phyloP scores from a whole-genome alignment of 495 filamentous ascomycete species.

The Penicillium canescens region DNA sequence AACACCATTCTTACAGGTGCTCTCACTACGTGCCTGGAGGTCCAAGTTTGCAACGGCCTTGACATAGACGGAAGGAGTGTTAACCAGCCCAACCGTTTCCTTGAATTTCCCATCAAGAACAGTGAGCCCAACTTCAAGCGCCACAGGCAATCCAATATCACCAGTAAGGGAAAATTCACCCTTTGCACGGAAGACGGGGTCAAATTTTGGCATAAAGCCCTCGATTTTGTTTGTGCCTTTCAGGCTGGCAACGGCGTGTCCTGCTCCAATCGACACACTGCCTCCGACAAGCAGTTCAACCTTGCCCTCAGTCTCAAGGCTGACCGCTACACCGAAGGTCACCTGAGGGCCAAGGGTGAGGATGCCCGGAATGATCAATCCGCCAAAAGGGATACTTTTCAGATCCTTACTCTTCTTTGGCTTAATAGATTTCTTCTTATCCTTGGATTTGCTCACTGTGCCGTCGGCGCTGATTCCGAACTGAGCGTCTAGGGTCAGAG shows the following conservation, averaged over 20 bases:
- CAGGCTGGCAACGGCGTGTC: not conserved
- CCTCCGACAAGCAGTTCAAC: not conserved
- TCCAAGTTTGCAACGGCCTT: not conserved
- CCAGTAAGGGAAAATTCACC: not conserved
- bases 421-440: no score
- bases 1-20: constrained; percentile 3
- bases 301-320: not conserved
- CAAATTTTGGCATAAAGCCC: not conserved
- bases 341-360: constrained; percentile 5
- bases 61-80: constrained; percentile 2
- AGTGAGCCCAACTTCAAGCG: constrained; percentile 1
- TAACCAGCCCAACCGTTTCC: constrained; percentile 1
- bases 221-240: not conserved
- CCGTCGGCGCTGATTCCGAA: no score
- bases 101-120: constrained; percentile 5
- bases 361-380: not conserved
- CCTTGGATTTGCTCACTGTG: no score
- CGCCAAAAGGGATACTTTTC: not conserved
- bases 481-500: no score
- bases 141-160: constrained; percentile 2
- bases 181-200: not conserved
- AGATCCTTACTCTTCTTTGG: not conserved
- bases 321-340: not conserved
- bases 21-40: not conserved
- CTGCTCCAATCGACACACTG: not conserved